Base-by-base conservation (phyloP, 2,329 filamentous ascomycete species). In the Colletotrichum sojae region DNA sequence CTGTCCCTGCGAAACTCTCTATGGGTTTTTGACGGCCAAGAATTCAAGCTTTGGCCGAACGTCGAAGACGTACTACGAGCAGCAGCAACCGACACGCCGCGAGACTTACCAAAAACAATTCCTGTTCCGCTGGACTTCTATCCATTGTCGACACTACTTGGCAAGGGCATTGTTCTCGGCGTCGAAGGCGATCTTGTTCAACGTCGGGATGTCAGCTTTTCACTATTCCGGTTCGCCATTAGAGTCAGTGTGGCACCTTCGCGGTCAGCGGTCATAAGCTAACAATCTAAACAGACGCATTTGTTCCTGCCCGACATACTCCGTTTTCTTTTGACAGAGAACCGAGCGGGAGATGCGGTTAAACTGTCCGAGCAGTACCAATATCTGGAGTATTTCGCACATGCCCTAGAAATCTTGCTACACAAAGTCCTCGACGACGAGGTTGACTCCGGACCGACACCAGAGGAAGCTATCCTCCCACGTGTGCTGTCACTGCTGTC, bases 351-450 rank as follows among this genome's bases (percentile, higher is more conserved):
- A 1, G 92, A 94, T 51, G 96, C 96, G 0, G 87, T 97, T 52
- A 90, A 91, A 67, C 84, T 98, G 15, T 94, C 94, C 8, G 91
- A 93, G 73, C 92, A 95, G 73, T 98, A 97, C 77, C 91, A 95
- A 74, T 87, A 93, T 67, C 85, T 99, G 4, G 92, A 93, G 59
- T 99, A 99, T 78, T 97, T 98, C 77, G 88, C 95, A 0, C 96
- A 99, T 77, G 95, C 93, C 0, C 86, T 99, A 31, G 96, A 99
- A 79, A 90, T 99, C 51, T 86, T 99, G 20, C 85, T 99, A 13
- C 96, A 99, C 77, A 92, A 96, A 72, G 94, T 98, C 5, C 85
- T 99, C 1, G 96, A 99, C 75, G 94, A 97, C 72, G 96, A 98
- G 79, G 95, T 97, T 2, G 96, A 98, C 69, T 84, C 88, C 1